Evolutionary conservation across 1,284 basidiomycete genomes (phyloP).

Genomic region (Amanita bisporigera): DNA sequence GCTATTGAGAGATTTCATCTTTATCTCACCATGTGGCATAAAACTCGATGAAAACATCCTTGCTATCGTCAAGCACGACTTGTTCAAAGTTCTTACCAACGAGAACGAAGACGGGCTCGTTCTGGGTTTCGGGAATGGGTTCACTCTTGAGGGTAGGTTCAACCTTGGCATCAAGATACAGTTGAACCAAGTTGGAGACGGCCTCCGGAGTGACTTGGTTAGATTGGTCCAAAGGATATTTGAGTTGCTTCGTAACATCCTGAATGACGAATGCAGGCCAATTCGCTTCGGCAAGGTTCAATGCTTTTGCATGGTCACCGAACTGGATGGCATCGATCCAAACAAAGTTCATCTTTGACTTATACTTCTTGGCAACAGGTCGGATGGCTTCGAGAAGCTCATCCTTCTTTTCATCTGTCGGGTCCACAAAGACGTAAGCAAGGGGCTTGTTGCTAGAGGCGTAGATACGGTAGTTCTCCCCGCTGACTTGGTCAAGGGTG

Average conservation of each 20-base stretch:
- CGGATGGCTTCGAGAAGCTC: constrained; percentile 72
- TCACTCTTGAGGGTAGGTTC: constrained; percentile 90
- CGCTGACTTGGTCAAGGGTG: constrained; percentile 90
- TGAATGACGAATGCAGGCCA: constrained; percentile 98
- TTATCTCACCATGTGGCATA: constrained; percentile 88
- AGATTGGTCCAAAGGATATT: constrained; percentile 86
- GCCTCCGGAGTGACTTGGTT: constrained; percentile 62
- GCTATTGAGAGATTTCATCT: background rate
- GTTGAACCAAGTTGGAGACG: constrained; percentile 64
- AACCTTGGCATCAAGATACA: constrained; percentile 78
- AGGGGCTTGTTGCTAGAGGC: constrained; percentile 85
- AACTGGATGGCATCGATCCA: constrained; percentile 98
- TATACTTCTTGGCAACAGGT: constrained; percentile 81
- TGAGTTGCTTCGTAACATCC: constrained; percentile 82
- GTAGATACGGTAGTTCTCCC: constrained; percentile 94
- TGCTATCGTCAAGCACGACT: constrained; percentile 83
- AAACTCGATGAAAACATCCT: constrained; percentile 98
- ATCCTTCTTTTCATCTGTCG: constrained; percentile 71
- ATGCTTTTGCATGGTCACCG: constrained; percentile 92
- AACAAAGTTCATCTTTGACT: constrained; percentile 95
- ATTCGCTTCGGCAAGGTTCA: constrained; percentile 84
- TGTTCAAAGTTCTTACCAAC: constrained; percentile 93
- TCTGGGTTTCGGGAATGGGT: constrained; percentile 84
- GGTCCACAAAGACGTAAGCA: constrained; percentile 95
- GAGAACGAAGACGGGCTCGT: constrained; percentile 83